Conservation (phyloP, 1,139 yeast genomes). For the Hyphopichia buzzinii region DNA sequence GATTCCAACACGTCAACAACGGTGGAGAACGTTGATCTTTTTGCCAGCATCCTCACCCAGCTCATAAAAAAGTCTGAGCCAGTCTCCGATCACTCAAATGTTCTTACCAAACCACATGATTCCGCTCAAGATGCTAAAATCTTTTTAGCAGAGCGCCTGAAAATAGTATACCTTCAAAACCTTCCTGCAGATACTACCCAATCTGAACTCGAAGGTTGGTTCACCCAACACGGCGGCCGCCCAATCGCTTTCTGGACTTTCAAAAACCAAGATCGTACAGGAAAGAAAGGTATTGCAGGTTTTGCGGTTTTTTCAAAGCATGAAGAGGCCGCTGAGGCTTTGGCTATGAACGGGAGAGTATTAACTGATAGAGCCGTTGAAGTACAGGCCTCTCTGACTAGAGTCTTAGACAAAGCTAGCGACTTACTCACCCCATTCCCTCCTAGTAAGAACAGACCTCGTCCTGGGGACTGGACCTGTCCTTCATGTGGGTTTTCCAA, state of each 20-base stretch:
- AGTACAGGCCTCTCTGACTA: slow-evolving; percentile 80
- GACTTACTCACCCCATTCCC: slow-evolving; percentile 84
- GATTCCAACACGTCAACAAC: slow-evolving; percentile 8
- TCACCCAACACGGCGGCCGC: slow-evolving; percentile 79
- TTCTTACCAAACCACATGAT: slow-evolving; percentile 74
- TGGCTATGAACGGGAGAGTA: slow-evolving; percentile 76
- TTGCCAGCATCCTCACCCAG: slow-evolving; percentile 46
- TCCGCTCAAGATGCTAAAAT: slow-evolving; percentile 65
- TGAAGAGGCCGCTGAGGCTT: slow-evolving; percentile 79
- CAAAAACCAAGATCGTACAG: slow-evolving; percentile 46
- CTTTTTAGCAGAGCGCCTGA: slow-evolving; percentile 71
- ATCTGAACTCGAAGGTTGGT: slow-evolving; percentile 88
- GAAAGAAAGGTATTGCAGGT: slow-evolving; percentile 51
- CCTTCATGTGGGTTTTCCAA: slow-evolving; percentile 95
- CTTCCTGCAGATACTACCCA: slow-evolving; percentile 86
- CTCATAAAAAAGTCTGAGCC: slow-evolving; percentile 57
- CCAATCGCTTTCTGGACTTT: slow-evolving; percentile 91
- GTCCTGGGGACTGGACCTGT: slow-evolving; percentile 98
- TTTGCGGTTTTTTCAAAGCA: slow-evolving; percentile 84
- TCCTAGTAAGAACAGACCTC: slow-evolving; percentile 81
- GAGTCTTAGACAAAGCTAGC: slow-evolving; percentile 76
- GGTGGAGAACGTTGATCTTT: slow-evolving; percentile 13
- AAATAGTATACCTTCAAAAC: slow-evolving; percentile 74
- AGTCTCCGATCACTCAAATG: slow-evolving; percentile 49
- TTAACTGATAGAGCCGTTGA: slow-evolving; percentile 75